Conservation (phyloP, 495 filamentous ascomycete genomes). For the Hyaloscypha variabilis region DNA sequence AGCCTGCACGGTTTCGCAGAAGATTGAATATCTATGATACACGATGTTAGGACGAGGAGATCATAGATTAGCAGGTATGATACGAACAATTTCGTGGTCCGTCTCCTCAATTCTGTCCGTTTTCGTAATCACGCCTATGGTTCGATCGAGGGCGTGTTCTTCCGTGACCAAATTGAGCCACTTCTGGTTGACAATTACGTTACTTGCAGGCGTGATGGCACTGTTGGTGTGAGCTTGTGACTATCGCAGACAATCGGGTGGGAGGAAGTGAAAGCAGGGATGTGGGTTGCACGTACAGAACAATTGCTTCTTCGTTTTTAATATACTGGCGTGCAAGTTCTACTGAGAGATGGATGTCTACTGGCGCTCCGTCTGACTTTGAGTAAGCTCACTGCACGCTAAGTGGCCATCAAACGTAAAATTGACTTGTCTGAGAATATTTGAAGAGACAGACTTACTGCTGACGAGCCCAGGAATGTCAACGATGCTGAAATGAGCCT, state of each 20-base stretch:
- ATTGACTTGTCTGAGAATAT: background rate
- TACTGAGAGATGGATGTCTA: constrained; percentile 17
- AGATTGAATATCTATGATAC: constrained; percentile 16
- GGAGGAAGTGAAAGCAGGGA: constrained; percentile 29
- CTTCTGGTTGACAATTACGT: constrained; percentile 37
- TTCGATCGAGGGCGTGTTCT: constrained; percentile 40
- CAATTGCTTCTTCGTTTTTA: constrained; percentile 44
- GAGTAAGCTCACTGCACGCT: constrained; percentile 38
- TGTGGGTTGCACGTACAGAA: constrained; percentile 37
- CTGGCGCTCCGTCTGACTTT: constrained; percentile 33
- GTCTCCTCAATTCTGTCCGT: constrained; percentile 45
- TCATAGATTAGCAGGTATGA: constrained; percentile 23
- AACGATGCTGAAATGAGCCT: constrained; percentile 15
- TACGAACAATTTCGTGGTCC: constrained; percentile 34
- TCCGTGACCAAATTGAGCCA: constrained; percentile 38
- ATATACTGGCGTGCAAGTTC: constrained; percentile 49
- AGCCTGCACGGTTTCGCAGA: constrained; percentile 31
- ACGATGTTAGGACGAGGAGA: constrained; percentile 1
- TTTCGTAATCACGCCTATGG: constrained; percentile 50
- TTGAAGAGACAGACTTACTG: constrained; percentile 32
- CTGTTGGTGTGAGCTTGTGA: constrained; percentile 27
- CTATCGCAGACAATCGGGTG: constrained; percentile 33
- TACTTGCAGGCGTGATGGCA: constrained; percentile 36
- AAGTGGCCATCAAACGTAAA: constrained; percentile 21
- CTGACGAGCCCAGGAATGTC: constrained; percentile 37